Conservation (phyloP, 768 basidiomycete genomes). For the Pleurotus tuber-regium region DNA sequence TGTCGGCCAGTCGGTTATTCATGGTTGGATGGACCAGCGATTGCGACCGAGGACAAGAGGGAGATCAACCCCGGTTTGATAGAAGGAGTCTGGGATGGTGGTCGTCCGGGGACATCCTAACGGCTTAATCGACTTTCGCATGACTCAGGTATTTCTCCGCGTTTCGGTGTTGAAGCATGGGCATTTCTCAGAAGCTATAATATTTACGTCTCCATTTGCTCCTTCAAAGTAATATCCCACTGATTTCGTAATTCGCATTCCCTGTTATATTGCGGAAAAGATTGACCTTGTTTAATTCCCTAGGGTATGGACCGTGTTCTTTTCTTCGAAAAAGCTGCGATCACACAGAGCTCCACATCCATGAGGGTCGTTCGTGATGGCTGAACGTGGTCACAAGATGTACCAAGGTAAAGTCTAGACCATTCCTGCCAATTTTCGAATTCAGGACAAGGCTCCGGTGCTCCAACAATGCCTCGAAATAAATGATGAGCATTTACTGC, state of each 20-base stretch:
- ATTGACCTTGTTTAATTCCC: background rate
- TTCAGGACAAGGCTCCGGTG: too few species aligned
- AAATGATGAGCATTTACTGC: constrained; percentile 4
- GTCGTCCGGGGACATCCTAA: background rate
- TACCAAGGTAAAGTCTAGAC: too few species aligned
- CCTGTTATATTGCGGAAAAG: too few species aligned
- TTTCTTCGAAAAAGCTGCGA: background rate
- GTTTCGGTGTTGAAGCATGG: too few species aligned
- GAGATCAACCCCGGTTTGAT: constrained; percentile 66
- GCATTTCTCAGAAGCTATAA: too few species aligned
- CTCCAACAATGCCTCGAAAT: too few species aligned
- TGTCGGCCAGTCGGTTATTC: constrained; percentile 80
- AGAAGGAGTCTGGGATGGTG: constrained; percentile 18
- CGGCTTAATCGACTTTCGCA: background rate
- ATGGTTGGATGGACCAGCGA: constrained; percentile 66
- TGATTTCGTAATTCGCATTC: too few species aligned
- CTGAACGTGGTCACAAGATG: background rate
- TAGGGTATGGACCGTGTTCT: background rate
- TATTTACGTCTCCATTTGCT: background rate
- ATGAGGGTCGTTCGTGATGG: constrained; percentile 8
- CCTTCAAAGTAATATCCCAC: too few species aligned
- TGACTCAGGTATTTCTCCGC: too few species aligned
- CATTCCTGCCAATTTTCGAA: too few species aligned
- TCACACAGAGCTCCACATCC: constrained; percentile 6
- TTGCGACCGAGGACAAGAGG: constrained; percentile 71